A percentile compares a stretch with the other conserved stretches of the same genome.
phyloP scores from a whole-genome alignment of 116 monocot species.

The Iris pallida region DNA sequence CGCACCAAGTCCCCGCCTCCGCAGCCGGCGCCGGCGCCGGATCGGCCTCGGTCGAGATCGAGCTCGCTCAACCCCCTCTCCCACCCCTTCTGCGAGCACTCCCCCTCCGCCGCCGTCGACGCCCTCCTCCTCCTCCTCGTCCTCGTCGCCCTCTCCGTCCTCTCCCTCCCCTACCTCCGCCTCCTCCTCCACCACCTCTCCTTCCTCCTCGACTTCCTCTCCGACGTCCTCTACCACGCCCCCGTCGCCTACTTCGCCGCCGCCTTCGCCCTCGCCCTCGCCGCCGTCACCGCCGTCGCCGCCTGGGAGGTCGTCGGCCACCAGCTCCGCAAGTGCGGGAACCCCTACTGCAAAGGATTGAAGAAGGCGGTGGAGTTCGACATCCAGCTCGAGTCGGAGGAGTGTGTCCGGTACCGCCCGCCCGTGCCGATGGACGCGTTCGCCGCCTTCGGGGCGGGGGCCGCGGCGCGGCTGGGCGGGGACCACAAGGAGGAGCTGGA shows the following conservation, averaged over 20 bases:
- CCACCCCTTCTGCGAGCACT: constrained; percentile 74
- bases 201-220: constrained; percentile 10
- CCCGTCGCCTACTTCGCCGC: constrained; percentile 40
- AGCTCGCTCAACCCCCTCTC: constrained; percentile 45
- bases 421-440: constrained; percentile 28
- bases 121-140: constrained; percentile 50
- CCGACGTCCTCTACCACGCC: constrained; percentile 25
- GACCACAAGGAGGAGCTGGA: constrained; percentile 82
- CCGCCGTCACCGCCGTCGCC: constrained; percentile 20
- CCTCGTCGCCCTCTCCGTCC: constrained; percentile 46
- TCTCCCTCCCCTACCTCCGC: constrained; percentile 44
- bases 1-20: background rate
- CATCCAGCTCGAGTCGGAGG: constrained; percentile 79
- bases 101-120: constrained; percentile 64
- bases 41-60: constrained; percentile 1
- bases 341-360: constrained; percentile 59
- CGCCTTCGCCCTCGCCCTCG: constrained; percentile 25
- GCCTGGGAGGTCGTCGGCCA: constrained; percentile 42
- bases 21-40: constrained; percentile 8
- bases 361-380: constrained; percentile 72
- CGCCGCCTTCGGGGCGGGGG: background rate
- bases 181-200: constrained; percentile 26
- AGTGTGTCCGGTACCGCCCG: constrained; percentile 53
- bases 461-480: constrained; percentile 33
- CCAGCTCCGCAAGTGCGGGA: constrained; percentile 61